Evolutionary conservation across 139 green algal genomes (phyloP), one percentile per base, ranked within the genome.

Genomic region (Haematococcus sp.): DNA sequence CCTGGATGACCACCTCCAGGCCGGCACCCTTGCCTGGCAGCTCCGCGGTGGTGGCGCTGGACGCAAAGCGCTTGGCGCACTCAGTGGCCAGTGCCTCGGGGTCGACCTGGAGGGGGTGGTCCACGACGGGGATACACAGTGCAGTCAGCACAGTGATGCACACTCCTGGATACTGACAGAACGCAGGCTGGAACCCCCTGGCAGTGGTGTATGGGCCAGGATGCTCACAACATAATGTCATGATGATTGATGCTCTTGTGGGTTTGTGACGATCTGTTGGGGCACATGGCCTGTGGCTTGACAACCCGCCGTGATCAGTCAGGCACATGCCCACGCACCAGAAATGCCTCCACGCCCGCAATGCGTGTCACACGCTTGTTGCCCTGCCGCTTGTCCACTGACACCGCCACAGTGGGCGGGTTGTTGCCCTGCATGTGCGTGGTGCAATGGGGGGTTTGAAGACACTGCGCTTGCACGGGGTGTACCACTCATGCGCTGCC

Each of bases 321-420:
- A n/a, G n/a, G n/a, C n/a, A n/a, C n/a, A n/a, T n/a, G n/a, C 34
- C 25, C 34, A 49, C 74, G n/a, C 61, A 88, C 63, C 34, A 88
- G 51, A 49, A 85, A 85, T 0, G 60, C 31, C 75, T 88, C 78
- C 60, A 88, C 46, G 15, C 83, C 79, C 17, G 31, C 49, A 11
- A 88, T 54, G 30, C 71, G 64, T 4, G 86, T 91, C 7, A 89
- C 76, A 7, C 58, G 63, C 56, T 88, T 88, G 75, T 86, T 87
- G 49, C 85, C 86, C 69, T 83, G 75, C 34, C 86, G 80, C 70
- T 85, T 84, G 66, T 84, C 81, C 11, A 75, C 66, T 34, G 55
- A 77, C 30, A 91, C 60, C 15, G 75, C 31, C 33, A 91, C 67
- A 28, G 30, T 23, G 0, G 81, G 81, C 28, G 68, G 54, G 30